A percentile compares a stretch with the other conserved stretches of the same genome.
phyloP scores from a whole-genome alignment of 2,329 filamentous ascomycete genomes.

The Bertia moriformis region DNA sequence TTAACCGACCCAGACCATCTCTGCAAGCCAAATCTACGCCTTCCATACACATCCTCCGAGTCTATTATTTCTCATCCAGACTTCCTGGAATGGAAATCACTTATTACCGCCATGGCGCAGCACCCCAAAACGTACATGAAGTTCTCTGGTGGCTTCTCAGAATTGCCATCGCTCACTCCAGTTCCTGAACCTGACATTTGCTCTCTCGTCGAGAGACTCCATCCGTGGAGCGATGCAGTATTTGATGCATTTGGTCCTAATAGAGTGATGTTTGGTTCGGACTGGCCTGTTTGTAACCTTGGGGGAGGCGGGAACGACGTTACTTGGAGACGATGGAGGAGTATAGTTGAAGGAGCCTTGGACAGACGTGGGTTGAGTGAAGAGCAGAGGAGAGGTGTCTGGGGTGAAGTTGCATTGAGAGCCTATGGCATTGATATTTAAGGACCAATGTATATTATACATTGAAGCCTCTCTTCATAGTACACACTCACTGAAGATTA shows the following conservation, averaged over 20 bases:
- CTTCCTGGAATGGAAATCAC: neutral
- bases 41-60: neutral
- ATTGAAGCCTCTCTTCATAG: neutral
- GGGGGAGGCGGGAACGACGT: neutral
- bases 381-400: neutral
- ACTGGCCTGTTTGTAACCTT: slow-evolving; percentile 1
- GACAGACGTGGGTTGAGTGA: neutral
- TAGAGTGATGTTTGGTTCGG: slow-evolving; percentile 1
- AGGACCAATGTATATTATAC: neutral
- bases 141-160: neutral
- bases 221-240: neutral
- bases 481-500: slow-evolving; percentile 38
- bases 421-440: slow-evolving; percentile 1
- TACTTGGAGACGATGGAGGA: neutral
- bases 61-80: neutral
- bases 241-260: neutral
- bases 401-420: neutral
- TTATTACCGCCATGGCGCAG: neutral
- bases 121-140: slow-evolving; percentile 1
- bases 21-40: neutral
- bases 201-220: neutral
- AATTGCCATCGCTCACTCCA: neutral
- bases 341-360: neutral
- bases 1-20: neutral
- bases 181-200: neutral